phyloP scores from a whole-genome alignment of 176 grass and related monocot genomes.

The Guadua angustifolia region DNA sequence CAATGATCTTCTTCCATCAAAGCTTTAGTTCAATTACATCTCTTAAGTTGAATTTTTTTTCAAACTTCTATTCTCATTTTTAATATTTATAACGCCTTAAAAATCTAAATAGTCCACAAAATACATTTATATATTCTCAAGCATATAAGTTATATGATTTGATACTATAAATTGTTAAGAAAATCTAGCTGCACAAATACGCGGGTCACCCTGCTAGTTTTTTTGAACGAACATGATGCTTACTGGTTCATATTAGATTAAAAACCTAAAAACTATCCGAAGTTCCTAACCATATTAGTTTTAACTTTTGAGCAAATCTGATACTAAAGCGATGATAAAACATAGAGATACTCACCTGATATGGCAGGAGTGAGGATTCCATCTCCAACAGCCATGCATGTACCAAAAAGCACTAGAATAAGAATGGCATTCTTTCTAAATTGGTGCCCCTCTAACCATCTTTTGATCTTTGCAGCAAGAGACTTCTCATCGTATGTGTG shows the following conservation, averaged over 20 bases:
- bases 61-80: too few species aligned
- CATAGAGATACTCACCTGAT: conserved; percentile 57
- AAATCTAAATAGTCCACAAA: too few species aligned
- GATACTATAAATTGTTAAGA: too few species aligned
- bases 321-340: conserved; percentile 12
- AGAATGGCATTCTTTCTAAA: conserved; percentile 72
- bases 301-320: not conserved
- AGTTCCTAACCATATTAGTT: not conserved
- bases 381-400: conserved; percentile 91
- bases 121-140: too few species aligned
- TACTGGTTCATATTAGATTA: conserved; percentile 10
- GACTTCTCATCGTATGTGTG: conserved; percentile 73
- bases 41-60: too few species aligned
- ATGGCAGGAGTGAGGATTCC: conserved; percentile 87
- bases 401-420: conserved; percentile 75
- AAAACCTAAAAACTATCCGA: not conserved
- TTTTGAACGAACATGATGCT: not conserved
- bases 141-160: too few species aligned
- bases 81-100: too few species aligned
- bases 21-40: too few species aligned
- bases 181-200: too few species aligned
- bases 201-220: too few species aligned
- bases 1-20: too few species aligned
- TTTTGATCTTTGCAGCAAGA: conserved; percentile 76
- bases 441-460: conserved; percentile 61